Evolutionary conservation across 768 basidiomycete genomes (phyloP).

Genomic region (Serendipita sp.): DNA sequence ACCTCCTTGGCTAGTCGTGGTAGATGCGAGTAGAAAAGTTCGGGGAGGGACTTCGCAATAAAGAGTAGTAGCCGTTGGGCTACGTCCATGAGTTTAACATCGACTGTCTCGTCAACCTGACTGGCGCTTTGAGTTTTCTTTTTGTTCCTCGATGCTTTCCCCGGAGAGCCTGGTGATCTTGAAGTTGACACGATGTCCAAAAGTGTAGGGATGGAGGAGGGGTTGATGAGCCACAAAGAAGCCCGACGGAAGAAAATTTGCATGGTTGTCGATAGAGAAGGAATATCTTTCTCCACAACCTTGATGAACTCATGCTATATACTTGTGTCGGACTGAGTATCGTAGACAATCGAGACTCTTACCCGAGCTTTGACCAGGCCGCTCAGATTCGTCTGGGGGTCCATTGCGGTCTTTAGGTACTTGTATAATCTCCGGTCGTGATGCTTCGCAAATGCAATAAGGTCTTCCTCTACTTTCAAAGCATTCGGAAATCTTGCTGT

Average conservation of each 20-base stretch:
- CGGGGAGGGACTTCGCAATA: constrained; percentile 61
- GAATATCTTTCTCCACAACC: constrained; percentile 53
- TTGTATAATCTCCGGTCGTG: constrained; percentile 82
- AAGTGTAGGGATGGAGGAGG: constrained; percentile 69
- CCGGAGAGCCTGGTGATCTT: background rate
- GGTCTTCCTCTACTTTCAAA: constrained; percentile 58
- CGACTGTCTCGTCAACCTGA: background rate
- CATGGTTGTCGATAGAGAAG: constrained; percentile 52
- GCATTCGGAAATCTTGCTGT: constrained; percentile 47
- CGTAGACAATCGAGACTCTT: constrained; percentile 12
- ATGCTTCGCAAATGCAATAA: constrained; percentile 65
- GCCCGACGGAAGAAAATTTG: constrained; percentile 49
- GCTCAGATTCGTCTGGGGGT: constrained; percentile 71
- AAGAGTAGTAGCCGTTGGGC: constrained; percentile 18
- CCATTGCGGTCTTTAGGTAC: constrained; percentile 63
- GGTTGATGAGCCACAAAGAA: constrained; percentile 60
- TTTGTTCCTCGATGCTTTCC: background rate
- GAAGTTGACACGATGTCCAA: constrained; percentile 26
- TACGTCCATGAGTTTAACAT: background rate
- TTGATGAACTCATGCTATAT: constrained; percentile 59
- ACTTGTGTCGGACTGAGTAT: background rate
- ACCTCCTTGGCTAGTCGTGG: constrained; percentile 58
- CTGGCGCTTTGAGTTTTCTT: background rate
- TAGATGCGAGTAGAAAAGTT: constrained; percentile 55
- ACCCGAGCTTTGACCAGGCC: constrained; percentile 63